These are phyloP conservation scores for Fonsecaea erecta DNA, from an alignment of 2,329 filamentous ascomycete species.

Conservation along the genomic window DNA sequence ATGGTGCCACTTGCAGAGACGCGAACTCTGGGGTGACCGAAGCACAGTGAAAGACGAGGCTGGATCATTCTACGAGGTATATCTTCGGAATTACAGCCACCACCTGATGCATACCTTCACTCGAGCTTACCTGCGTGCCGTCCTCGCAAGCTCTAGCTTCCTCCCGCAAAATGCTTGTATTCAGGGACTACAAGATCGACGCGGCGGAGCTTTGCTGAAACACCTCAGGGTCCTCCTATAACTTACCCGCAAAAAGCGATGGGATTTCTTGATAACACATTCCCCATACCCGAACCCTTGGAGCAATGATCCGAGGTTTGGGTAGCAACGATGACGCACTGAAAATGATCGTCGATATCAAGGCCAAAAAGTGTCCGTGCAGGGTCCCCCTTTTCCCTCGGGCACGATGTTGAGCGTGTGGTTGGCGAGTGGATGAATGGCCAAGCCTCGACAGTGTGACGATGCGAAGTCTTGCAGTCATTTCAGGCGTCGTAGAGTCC, in stretches of 20 bases:
- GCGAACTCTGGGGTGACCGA: background rate
- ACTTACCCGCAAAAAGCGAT: background rate
- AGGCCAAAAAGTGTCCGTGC: background rate
- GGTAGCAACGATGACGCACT: background rate
- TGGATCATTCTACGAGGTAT: no score
- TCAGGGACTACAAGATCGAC: background rate
- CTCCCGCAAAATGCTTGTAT: background rate
- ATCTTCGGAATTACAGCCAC: no score
- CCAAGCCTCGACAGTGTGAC: background rate
- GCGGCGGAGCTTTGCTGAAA: background rate
- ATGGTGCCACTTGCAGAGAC: background rate
- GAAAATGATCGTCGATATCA: background rate
- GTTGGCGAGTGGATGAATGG: background rate
- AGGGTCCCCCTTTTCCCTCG: background rate
- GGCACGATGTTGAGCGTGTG: background rate
- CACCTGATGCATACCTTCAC: no score
- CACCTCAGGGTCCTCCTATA: background rate
- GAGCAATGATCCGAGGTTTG: background rate
- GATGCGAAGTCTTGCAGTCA: background rate
- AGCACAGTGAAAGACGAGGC: no score
- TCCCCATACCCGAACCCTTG: background rate
- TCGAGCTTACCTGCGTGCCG: no score
- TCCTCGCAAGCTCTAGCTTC: no score
- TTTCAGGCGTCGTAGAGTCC: background rate
- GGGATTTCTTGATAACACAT: background rate